Percentiles rank a stretch among this genome's conserved stretches.
Conservation (phyloP, 768 basidiomycete species). For the Tremella mesenterica region DNA sequence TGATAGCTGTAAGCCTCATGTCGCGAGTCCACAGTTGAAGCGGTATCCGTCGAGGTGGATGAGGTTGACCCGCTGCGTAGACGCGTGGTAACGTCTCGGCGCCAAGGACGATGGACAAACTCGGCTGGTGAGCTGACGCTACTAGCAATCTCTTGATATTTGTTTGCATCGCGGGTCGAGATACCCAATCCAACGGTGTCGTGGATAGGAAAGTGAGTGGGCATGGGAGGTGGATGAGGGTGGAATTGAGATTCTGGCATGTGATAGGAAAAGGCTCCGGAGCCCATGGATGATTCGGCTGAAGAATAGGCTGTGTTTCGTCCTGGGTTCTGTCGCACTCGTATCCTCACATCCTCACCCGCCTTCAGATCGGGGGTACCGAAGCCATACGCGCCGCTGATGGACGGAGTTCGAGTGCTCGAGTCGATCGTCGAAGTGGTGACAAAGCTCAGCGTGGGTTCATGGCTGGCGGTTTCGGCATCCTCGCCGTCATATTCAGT, state of each 20-base stretch:
- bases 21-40: constrained; percentile 18
- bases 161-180: constrained; percentile 10
- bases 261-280: constrained; percentile 28
- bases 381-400: constrained; percentile 22
- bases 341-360: constrained; percentile 14
- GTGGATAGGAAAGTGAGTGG: constrained; percentile 16
- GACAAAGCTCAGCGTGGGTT: constrained; percentile 29
- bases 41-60: constrained; percentile 25
- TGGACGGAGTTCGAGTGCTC: constrained; percentile 30
- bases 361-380: constrained; percentile 1
- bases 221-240: constrained; percentile 34
- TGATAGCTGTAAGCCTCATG: constrained; percentile 15
- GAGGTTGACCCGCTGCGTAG: constrained; percentile 30
- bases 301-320: constrained; percentile 32
- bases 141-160: constrained; percentile 3
- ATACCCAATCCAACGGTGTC: constrained; percentile 32
- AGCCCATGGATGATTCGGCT: constrained; percentile 30
- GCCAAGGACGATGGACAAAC: constrained; percentile 32
- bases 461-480: constrained; percentile 10
- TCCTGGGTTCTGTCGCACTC: constrained; percentile 20
- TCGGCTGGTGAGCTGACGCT: constrained; percentile 1
- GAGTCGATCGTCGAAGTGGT: constrained; percentile 34
- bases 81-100: constrained; percentile 20
- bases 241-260: constrained; percentile 9
- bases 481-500: constrained; percentile 23